phyloP scores from a whole-genome alignment of 2,329 filamentous ascomycete genomes.

The Neospermospora avenae region DNA sequence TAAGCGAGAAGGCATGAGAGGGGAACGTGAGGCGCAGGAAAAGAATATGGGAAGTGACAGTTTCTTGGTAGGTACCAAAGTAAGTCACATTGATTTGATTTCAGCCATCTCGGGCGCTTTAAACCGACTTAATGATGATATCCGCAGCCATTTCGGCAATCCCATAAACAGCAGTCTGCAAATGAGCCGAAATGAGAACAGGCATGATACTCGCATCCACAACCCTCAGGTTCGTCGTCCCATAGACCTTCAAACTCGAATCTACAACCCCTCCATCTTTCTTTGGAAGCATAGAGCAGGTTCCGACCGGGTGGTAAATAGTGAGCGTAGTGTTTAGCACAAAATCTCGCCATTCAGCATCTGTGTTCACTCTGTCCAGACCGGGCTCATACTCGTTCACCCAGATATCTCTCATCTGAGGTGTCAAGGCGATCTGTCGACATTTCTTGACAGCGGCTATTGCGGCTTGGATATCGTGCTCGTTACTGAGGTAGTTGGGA shows the following conservation, averaged over 20 bases:
- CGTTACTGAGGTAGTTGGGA: conserved; percentile 50
- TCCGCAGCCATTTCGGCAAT: conserved; percentile 27
- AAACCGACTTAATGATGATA: conserved; percentile 10
- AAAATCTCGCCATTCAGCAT: conserved; percentile 18
- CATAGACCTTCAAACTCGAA: conserved; percentile 22
- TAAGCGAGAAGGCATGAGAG: too few species aligned
- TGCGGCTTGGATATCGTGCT: conserved; percentile 45
- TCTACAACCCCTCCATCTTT: conserved; percentile 25
- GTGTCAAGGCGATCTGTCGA: conserved; percentile 19
- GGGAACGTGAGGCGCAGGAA: too few species aligned
- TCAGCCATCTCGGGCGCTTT: too few species aligned
- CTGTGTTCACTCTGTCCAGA: conserved; percentile 14
- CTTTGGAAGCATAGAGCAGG: conserved; percentile 24
- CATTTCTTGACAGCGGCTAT: conserved; percentile 21
- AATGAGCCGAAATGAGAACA: conserved; percentile 19
- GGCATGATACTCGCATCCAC: conserved; percentile 29
- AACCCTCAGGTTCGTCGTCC: conserved; percentile 20
- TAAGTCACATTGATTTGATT: too few species aligned
- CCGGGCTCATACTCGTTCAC: conserved; percentile 26
- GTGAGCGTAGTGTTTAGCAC: conserved; percentile 13
- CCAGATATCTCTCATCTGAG: conserved; percentile 21
- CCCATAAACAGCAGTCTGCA: conserved; percentile 23
- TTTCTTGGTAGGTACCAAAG: too few species aligned
- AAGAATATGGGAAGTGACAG: too few species aligned
- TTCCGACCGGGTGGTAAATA: conserved; percentile 24